phyloP scores from a whole-genome alignment of 805 yeast genomes.

The Teunomyces gatunensis region DNA sequence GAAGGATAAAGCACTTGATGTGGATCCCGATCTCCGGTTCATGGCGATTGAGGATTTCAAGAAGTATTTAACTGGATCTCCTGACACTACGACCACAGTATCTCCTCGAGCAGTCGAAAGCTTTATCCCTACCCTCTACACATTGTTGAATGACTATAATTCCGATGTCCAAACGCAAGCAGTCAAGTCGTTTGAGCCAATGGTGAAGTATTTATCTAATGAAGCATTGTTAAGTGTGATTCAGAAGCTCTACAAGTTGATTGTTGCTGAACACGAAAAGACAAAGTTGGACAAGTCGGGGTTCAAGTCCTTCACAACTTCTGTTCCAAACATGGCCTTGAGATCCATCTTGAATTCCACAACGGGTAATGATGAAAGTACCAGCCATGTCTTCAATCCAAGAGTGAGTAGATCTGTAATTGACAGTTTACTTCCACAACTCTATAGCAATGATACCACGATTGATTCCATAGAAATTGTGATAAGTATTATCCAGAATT shows the following conservation, averaged over 20 bases:
- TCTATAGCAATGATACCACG: conserved; percentile 31
- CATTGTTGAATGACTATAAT: conserved; percentile 55
- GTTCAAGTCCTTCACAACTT: conserved; percentile 37
- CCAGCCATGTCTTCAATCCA: conserved; percentile 7
- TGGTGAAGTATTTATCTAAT: conserved; percentile 37
- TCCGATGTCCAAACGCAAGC: conserved; percentile 77
- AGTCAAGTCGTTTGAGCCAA: conserved; percentile 52
- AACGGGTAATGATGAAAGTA: not conserved
- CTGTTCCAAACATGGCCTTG: conserved; percentile 53
- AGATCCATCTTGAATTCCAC: conserved; percentile 37
- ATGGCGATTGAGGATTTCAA: conserved; percentile 81
- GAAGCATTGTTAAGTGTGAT: conserved; percentile 30
- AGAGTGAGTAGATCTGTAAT: conserved; percentile 29
- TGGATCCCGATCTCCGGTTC: conserved; percentile 78
- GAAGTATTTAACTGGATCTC: conserved; percentile 33
- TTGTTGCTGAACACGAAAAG: conserved; percentile 16
- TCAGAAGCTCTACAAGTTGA: conserved; percentile 22
- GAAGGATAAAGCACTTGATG: conserved; percentile 52
- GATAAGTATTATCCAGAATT: conserved; percentile 50
- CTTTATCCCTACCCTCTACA: conserved; percentile 40
- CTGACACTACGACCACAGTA: conserved; percentile 9
- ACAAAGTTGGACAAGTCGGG: conserved; percentile 12
- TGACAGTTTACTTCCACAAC: conserved; percentile 36
- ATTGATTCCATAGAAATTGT: conserved; percentile 63
- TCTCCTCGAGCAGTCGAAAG: conserved; percentile 4